Percentiles rank a stretch among this genome's conserved stretches.
These are phyloP conservation scores for Citrullus mucosospermus DNA, from an alignment of 306 rosid species.

Conservation along the genomic window DNA sequence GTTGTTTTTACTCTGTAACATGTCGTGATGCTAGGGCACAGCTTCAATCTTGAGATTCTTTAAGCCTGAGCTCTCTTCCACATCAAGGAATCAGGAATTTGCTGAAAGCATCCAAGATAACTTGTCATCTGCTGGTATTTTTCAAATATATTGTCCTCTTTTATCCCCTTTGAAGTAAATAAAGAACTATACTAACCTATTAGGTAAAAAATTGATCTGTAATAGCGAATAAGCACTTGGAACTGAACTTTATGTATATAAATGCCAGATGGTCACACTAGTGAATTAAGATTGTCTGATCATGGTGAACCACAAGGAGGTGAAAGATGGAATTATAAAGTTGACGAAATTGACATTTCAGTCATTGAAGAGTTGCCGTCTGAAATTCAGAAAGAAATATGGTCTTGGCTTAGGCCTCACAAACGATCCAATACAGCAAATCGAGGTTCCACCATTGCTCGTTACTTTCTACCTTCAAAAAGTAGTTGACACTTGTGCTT, in stretches of 20 bases:
- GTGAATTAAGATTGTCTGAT: slow-evolving; percentile 2
- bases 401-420: slow-evolving; percentile 49
- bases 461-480: slow-evolving; percentile 55
- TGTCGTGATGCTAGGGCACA: slow-evolving; percentile 32
- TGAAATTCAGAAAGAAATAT: slow-evolving; percentile 71
- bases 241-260: background rate
- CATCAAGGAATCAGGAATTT: slow-evolving; percentile 35
- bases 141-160: background rate
- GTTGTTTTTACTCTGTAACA: background rate
- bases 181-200: background rate
- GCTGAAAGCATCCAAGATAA: slow-evolving; percentile 22
- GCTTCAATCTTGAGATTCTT: slow-evolving; percentile 57
- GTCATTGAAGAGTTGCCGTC: slow-evolving; percentile 69
- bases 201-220: background rate
- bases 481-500: background rate
- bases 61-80: slow-evolving; percentile 24
- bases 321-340: slow-evolving; percentile 54
- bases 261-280: background rate
- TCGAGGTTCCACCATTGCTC: slow-evolving; percentile 53
- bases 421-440: slow-evolving; percentile 47
- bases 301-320: slow-evolving; percentile 25
- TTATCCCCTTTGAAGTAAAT: background rate
- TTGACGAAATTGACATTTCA: slow-evolving; percentile 69
- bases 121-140: slow-evolving; percentile 24
- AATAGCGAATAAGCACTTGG: background rate